phyloP scores from a whole-genome alignment of 1,284 basidiomycete genomes.

The Tremellales sp. region DNA sequence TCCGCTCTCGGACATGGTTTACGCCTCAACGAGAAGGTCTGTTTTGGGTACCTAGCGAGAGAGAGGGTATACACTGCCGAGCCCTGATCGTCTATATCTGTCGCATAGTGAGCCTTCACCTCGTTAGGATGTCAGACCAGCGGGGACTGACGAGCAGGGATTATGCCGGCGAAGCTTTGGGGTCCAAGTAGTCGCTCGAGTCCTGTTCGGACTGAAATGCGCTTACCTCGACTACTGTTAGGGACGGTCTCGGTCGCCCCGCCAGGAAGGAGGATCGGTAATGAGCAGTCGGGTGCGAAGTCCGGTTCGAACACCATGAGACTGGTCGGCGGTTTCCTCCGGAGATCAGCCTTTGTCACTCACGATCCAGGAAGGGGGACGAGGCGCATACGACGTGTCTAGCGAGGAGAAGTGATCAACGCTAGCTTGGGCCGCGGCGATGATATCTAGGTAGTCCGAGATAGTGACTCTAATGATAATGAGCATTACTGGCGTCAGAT shows the following conservation, averaged over 20 bases:
- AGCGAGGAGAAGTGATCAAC: constrained; percentile 19
- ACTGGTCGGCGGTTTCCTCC: constrained; percentile 14
- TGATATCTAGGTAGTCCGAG: constrained; percentile 32
- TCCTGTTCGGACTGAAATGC: constrained; percentile 23
- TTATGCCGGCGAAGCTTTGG: constrained; percentile 14
- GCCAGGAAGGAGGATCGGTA: constrained; percentile 27
- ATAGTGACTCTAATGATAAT: constrained; percentile 26
- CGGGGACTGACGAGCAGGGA: constrained; percentile 7
- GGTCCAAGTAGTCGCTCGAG: constrained; percentile 26
- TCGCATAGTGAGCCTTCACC: not conserved
- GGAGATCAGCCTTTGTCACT: too few relatives aligned
- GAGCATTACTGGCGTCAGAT: too few relatives aligned
- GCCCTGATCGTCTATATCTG: not conserved
- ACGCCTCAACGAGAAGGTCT: not conserved
- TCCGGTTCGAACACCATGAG: constrained; percentile 37
- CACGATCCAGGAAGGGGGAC: not conserved
- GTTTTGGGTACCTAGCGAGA: not conserved
- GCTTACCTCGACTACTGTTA: constrained; percentile 6
- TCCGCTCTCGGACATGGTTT: constrained; percentile 8
- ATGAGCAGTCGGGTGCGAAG: constrained; percentile 9
- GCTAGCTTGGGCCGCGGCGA: constrained; percentile 22
- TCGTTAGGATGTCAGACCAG: constrained; percentile 4
- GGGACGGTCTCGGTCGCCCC: constrained; percentile 3
- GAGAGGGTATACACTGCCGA: not conserved
- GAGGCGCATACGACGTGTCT: constrained; percentile 13